These are phyloP conservation scores for Yamadazyma olivae DNA, from an alignment of 805 yeast genomes.

Conservation along the genomic window DNA sequence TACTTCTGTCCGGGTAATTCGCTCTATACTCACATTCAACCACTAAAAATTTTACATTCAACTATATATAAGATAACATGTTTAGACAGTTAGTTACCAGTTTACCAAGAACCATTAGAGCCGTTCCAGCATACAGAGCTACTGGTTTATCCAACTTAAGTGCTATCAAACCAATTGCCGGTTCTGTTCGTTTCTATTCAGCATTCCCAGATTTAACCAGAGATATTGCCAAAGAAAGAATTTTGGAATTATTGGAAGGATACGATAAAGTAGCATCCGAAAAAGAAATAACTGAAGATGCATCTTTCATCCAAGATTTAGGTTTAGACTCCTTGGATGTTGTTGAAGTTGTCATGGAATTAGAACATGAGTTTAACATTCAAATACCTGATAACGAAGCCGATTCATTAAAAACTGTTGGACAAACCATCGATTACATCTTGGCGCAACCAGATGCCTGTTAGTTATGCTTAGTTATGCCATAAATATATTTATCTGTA, in stretches of 20 bases:
- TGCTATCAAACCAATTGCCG: background rate
- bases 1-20: constrained; percentile 2
- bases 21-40: too few species aligned
- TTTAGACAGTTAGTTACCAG: constrained; percentile 10
- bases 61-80: constrained; percentile 6
- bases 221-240: constrained; percentile 60
- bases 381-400: constrained; percentile 48
- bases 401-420: constrained; percentile 43
- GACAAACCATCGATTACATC: constrained; percentile 42
- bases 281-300: constrained; percentile 35
- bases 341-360: constrained; percentile 46
- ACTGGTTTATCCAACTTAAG: background rate
- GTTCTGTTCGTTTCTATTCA: constrained; percentile 41
- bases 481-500: background rate
- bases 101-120: constrained; percentile 3
- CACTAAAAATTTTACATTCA: constrained; percentile 3
- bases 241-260: constrained; percentile 61
- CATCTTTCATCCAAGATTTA: constrained; percentile 38
- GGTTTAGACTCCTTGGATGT: constrained; percentile 48
- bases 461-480: constrained; percentile 13
- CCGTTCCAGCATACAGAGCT: constrained; percentile 2
- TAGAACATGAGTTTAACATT: constrained; percentile 46
- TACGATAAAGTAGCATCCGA: constrained; percentile 50
- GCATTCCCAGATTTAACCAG: constrained; percentile 59
- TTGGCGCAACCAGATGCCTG: constrained; percentile 42